phyloP scores from a whole-genome alignment of 2,329 filamentous ascomycete genomes.

The Scedosporium boydii region DNA sequence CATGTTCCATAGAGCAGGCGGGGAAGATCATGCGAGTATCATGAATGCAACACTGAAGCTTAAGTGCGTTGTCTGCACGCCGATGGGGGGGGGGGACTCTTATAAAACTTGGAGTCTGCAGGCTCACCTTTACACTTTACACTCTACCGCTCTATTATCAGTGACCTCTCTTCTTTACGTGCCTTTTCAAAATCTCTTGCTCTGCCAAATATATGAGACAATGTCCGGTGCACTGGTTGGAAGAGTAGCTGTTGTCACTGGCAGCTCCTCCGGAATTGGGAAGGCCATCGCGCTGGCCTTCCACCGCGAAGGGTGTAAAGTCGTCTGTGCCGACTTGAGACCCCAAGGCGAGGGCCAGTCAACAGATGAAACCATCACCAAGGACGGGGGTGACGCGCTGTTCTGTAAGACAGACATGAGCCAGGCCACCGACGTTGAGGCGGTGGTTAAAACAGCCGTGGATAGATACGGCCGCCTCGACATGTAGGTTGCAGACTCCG shows the following conservation, averaged over 20 bases:
- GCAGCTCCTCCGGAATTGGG: not conserved
- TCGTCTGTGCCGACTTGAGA: constrained; percentile 32
- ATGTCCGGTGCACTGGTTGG: too few species aligned
- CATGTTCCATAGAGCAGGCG: too few species aligned
- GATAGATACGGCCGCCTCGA: constrained; percentile 28
- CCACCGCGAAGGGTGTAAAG: constrained; percentile 26
- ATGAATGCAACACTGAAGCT: too few species aligned
- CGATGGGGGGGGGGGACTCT: too few species aligned
- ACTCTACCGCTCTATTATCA: too few species aligned
- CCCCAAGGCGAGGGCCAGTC: constrained; percentile 16
- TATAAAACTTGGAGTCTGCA: too few species aligned
- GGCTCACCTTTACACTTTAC: too few species aligned
- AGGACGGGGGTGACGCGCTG: constrained; percentile 14
- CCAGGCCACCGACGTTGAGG: constrained; percentile 12
- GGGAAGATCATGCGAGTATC: too few species aligned
- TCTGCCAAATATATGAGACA: too few species aligned
- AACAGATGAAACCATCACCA: constrained; percentile 28
- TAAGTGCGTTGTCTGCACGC: too few species aligned
- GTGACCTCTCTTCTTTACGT: too few species aligned
- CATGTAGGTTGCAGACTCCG: constrained; percentile 34
- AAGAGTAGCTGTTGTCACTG: not conserved
- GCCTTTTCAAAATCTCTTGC: too few species aligned
- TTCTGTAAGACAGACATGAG: not conserved
- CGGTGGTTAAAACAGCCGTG: constrained; percentile 24
- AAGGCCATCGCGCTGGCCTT: constrained; percentile 28